Base-by-base conservation (phyloP, 2,329 filamentous ascomycete species). In the Acrocalymma vagum region DNA sequence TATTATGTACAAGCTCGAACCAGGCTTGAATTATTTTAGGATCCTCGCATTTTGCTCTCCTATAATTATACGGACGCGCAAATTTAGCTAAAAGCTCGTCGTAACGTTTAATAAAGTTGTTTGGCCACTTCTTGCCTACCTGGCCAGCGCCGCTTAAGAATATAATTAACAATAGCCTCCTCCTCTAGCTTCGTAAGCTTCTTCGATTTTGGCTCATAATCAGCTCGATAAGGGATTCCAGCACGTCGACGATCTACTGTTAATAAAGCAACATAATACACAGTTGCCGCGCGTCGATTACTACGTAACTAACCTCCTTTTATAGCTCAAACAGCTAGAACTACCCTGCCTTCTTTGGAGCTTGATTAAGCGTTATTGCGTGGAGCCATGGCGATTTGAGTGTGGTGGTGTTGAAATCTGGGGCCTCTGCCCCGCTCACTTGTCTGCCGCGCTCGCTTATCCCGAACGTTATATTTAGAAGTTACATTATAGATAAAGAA, bases 81-180 rank as follows among this genome's bases (percentile, higher is more conserved):
- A 23, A 39, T 26, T 20, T 33, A 10, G 22, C 17, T 25, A 34
- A 21, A 25, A 38, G 26, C 24, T 31, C 21, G 27, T 21, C 18
- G 29, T 51, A 35, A 29, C 53, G 57, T 41, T 55, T 53, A 14
- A 67, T 29, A 31, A 65, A 66, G 53, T 57, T 60, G 6, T 9
- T 25, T 21, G 51, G 51, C 58, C 41, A 65, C 42, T 38, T 44
- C 31, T 46, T 42, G 9, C 58, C 49, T 16, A 64, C 52, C 6
- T 31, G 37, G 7, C 7, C 9, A 9, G 15, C 21, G 20, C 32
- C 32, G 31, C 5, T 48, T n/a, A 25, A 45, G 36, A 29, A 43
- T 43, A 31, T 27, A 28, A 11, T 29, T 13, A 26, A 33, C 20
- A 9, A 44, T 13, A 10, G 22, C 28, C 27, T 44, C 27, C 28